Base-by-base conservation (phyloP, 2,329 filamentous ascomycete species). In the Aureobasidium sp. region DNA sequence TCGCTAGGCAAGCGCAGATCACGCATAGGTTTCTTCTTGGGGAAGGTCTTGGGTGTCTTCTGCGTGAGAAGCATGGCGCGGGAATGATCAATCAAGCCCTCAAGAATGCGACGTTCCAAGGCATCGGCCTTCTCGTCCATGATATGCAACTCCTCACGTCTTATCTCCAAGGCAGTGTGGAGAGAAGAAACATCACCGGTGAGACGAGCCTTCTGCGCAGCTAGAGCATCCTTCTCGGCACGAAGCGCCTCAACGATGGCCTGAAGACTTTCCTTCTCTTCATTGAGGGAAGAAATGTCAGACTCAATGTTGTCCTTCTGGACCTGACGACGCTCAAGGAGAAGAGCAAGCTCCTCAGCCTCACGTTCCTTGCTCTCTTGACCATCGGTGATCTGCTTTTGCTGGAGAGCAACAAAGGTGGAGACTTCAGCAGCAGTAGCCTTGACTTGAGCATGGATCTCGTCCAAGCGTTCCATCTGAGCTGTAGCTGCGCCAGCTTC, bases 51-150 rank as follows among this genome's bases (percentile, higher is more conserved):
- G 70, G 72, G 70, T 60, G 83, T 77, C 8, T 70, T 70, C 77
- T 90, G 87, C 67, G 85, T 80, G 79, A 94, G 89, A 63, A 97
- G 83, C n/a, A 97, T 81, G 29, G 93, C 87, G 7, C 93, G 88
- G 24, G 93, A 97, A 73, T 97, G 93, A 69, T 97, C 92, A 77
- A 99, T 95, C 65, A 97, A 90, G 29, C 93, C 92, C 67, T 97
- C 93, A 36, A 99, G 79, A 67, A 99, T 96, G 29, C 94, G 87
- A 59, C 92, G 89, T 77, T 99, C 94, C 27, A 99, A 81, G 3
- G 86, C 84, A 73, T 97, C 92, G 2, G 93, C 94, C 65, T 93
- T 89, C 12, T 83, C 80, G 73, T 97, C 93, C 89, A 99, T 97
- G 29, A 89, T 83, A 50, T 90, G 86, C 63, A 99, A 84, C 76